phyloP scores from a whole-genome alignment of 2,329 filamentous ascomycete species.

The Sarocladium strictum region DNA sequence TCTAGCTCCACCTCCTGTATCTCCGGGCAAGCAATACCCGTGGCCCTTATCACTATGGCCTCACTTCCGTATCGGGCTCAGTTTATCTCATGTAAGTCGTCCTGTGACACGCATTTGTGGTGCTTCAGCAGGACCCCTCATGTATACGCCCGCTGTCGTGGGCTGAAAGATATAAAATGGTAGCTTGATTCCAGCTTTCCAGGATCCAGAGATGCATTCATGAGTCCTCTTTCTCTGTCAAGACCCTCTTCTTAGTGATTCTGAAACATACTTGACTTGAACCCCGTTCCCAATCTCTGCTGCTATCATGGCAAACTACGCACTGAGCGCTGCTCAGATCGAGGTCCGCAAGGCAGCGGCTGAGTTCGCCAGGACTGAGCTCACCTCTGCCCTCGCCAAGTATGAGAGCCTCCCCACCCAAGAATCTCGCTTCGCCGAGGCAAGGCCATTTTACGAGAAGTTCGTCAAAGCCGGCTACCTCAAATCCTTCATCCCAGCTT shows the following conservation, averaged over 20 bases:
- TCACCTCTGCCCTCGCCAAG: neutral
- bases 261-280: neutral
- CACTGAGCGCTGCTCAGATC: neutral
- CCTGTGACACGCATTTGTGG: no score
- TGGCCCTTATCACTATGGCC: no score
- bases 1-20: no score
- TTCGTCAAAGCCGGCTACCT: conserved; percentile 24
- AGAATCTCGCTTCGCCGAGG: conserved; percentile 8
- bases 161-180: no score
- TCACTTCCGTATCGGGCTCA: no score
- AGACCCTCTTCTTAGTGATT: neutral
- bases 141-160: no score
- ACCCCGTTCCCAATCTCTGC: neutral
- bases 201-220: no score
- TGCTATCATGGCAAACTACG: neutral
- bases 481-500: conserved; percentile 37
- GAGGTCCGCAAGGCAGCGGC: neutral
- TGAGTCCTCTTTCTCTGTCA: no score
- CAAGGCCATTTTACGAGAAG: conserved; percentile 1
- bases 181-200: no score
- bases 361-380: neutral
- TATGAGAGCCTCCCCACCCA: neutral
- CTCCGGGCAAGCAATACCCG: no score
- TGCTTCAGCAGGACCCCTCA: no score
- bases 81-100: no score